Evolutionary conservation across 345 rosid genomes (phyloP).

Genomic region (Camelina neglecta): DNA sequence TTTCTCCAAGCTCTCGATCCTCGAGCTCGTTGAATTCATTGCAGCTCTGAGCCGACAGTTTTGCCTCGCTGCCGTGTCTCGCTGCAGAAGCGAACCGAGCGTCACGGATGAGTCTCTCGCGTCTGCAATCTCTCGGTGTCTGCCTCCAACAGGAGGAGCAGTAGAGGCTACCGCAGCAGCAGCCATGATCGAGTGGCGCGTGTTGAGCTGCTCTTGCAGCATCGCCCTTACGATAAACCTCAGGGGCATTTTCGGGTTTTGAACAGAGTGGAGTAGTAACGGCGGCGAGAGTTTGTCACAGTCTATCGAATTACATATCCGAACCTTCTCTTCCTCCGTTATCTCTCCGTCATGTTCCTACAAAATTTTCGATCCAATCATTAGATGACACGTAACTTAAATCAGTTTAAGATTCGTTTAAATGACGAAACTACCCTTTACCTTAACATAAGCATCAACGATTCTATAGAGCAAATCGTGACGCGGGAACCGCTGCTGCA

Average conservation of each 20-base stretch:
- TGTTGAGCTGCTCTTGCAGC: slow-evolving; percentile 78
- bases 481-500: slow-evolving; percentile 53
- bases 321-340: slow-evolving; percentile 65
- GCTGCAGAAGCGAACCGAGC: slow-evolving; percentile 72
- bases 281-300: slow-evolving; percentile 75
- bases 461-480: slow-evolving; percentile 76
- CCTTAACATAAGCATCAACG: slow-evolving; percentile 78
- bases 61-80: slow-evolving; percentile 63
- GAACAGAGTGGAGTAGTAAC: slow-evolving; percentile 73
- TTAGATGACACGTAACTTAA: neutral
- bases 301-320: slow-evolving; percentile 68
- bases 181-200: slow-evolving; percentile 63
- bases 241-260: slow-evolving; percentile 80
- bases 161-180: slow-evolving; percentile 32
- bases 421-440: slow-evolving; percentile 36
- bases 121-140: neutral
- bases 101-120: slow-evolving; percentile 42
- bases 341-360: slow-evolving; percentile 63
- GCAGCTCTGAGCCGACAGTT: slow-evolving; percentile 67
- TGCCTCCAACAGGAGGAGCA: neutral
- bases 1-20: slow-evolving; percentile 69
- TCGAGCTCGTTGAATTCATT: slow-evolving; percentile 69
- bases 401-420: neutral
- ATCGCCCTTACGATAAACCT: slow-evolving; percentile 83
- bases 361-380: neutral